Evolutionary conservation across 108 stramenopile species (phyloP).

Genomic region (Licmophora abbreviata): DNA sequence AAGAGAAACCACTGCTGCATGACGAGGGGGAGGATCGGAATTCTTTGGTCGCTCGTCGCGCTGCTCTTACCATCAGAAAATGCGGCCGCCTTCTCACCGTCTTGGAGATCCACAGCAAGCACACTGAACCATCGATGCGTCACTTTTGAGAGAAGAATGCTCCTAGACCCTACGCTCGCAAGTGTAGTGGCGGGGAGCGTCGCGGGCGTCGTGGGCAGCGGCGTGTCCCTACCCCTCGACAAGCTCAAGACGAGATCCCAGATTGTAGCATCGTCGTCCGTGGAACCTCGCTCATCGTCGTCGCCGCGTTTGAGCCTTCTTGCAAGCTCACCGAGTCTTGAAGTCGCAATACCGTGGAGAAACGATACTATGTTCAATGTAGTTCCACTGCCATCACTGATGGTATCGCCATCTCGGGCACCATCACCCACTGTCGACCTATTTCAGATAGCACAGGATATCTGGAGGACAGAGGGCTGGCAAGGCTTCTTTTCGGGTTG

Average conservation of each 20-base stretch:
- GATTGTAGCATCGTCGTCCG: conserved; percentile 3
- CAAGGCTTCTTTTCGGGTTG: conserved; percentile 57
- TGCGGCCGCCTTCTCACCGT: too few species aligned
- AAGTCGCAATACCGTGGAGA: too few species aligned
- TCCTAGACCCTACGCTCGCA: too few species aligned
- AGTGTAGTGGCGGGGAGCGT: conserved; percentile 37
- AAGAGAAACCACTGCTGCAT: too few species aligned
- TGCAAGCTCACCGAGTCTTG: too few species aligned
- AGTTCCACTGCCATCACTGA: neutral
- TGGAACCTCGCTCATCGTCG: neutral
- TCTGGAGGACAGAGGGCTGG: conserved; percentile 28
- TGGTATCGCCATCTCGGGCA: neutral
- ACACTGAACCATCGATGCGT: too few species aligned
- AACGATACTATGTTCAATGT: too few species aligned
- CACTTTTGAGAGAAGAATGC: too few species aligned
- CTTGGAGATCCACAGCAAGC: too few species aligned
- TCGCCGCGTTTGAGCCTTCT: neutral
- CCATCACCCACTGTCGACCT: neutral
- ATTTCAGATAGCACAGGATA: conserved; percentile 9
- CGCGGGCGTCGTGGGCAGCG: conserved; percentile 50
- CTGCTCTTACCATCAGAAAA: too few species aligned
- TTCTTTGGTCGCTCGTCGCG: too few species aligned
- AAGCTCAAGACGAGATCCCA: conserved; percentile 40
- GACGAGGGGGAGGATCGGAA: too few species aligned
- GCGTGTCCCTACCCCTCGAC: conserved; percentile 29